A percentile compares a stretch with the other conserved stretches of the same genome.
Evolutionary conservation across 768 basidiomycete genomes (phyloP).

Genomic region (Candolleomyces efflorescens): DNA sequence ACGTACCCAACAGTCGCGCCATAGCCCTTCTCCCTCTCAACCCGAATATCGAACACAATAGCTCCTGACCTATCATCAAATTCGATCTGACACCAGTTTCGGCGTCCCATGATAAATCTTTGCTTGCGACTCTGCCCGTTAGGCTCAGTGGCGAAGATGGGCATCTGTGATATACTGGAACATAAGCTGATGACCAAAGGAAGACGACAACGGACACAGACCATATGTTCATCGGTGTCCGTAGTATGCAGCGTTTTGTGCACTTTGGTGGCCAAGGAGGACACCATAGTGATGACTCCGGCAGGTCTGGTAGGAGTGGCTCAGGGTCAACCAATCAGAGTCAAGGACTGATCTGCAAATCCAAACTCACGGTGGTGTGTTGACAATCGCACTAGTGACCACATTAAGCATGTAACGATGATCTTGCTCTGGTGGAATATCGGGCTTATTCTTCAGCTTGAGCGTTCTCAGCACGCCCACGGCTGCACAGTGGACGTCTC

Average conservation of each 20-base stretch:
- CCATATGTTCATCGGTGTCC: slow-evolving; percentile 88
- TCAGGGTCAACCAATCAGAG: neutral
- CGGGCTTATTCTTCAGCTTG: slow-evolving; percentile 41
- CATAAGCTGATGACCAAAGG: neutral
- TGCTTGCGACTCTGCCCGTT: slow-evolving; percentile 73
- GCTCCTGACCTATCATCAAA: slow-evolving; percentile 58
- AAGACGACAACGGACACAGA: slow-evolving; percentile 20
- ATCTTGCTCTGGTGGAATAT: slow-evolving; percentile 54
- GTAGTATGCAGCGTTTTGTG: slow-evolving; percentile 83
- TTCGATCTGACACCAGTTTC: slow-evolving; percentile 81
- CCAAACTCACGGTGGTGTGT: slow-evolving; percentile 73
- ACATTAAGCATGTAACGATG: slow-evolving; percentile 90
- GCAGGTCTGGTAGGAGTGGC: slow-evolving; percentile 51
- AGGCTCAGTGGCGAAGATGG: slow-evolving; percentile 73
- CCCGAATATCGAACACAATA: slow-evolving; percentile 76
- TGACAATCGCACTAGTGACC: slow-evolving; percentile 93
- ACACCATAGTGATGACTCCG: slow-evolving; percentile 75
- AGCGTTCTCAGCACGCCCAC: slow-evolving; percentile 76
- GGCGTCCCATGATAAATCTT: slow-evolving; percentile 79
- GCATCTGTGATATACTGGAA: slow-evolving; percentile 43
- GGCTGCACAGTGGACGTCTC: slow-evolving; percentile 92
- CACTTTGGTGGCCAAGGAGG: slow-evolving; percentile 70
- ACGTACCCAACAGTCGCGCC: slow-evolving; percentile 79
- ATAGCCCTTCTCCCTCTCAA: slow-evolving; percentile 79
- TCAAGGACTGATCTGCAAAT: neutral